phyloP scores from a whole-genome alignment of 768 basidiomycete species.

The Arthromyces matolae region DNA sequence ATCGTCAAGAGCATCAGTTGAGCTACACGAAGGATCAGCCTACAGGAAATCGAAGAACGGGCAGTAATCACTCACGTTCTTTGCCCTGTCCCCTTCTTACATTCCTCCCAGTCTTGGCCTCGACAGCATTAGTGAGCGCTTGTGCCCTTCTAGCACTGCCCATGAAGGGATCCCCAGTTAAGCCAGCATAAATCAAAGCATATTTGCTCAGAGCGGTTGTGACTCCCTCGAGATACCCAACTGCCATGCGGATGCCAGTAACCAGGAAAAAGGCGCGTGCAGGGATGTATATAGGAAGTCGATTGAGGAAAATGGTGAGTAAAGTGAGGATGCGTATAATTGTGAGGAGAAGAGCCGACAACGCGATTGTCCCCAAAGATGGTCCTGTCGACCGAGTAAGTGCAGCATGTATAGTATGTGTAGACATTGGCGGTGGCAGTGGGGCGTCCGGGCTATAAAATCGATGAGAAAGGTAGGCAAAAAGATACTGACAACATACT shows the following conservation, averaged over 20 bases:
- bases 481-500: conserved; percentile 30
- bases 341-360: conserved; percentile 76
- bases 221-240: conserved; percentile 49
- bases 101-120: conserved; percentile 30
- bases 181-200: conserved; percentile 68
- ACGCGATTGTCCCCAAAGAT: conserved; percentile 74
- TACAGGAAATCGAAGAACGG: not conserved
- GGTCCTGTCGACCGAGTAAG: conserved; percentile 76
- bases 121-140: conserved; percentile 36
- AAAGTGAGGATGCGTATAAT: conserved; percentile 57
- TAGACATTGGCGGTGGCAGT: conserved; percentile 51
- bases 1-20: conserved; percentile 72
- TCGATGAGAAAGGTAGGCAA: not conserved
- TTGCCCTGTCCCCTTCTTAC: conserved; percentile 47
- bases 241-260: conserved; percentile 43
- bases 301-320: conserved; percentile 46
- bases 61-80: conserved; percentile 47
- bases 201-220: conserved; percentile 54
- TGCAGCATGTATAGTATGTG: conserved; percentile 73
- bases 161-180: conserved; percentile 73
- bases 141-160: conserved; percentile 47
- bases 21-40: conserved; percentile 29
- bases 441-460: conserved; percentile 28
- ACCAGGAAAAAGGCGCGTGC: conserved; percentile 43
- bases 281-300: conserved; percentile 53